Evolutionary conservation across 192 early-diverging fungal species (phyloP), one percentile per base, ranked within the genome.

Genomic region (Coemansia sp.): DNA sequence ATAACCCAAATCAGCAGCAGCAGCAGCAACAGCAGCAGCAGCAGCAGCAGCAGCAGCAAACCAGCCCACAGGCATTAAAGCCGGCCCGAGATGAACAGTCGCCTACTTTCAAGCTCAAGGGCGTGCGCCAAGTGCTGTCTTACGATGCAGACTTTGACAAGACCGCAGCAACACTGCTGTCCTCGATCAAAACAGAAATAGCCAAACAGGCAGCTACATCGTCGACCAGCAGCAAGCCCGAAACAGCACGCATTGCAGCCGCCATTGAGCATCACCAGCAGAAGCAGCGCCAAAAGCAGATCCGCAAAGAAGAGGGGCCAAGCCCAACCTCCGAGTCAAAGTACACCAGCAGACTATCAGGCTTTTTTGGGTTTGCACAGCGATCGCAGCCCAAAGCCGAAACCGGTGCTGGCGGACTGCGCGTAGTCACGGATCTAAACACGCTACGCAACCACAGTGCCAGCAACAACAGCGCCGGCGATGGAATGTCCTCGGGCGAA

Each of bases 191-290:
- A 42, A 63, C 68, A 12, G 64, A 78, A 14, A 70, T 78, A 12
- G 74, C 68, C 0, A 53, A 59, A 15, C 63, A 70, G 33, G 64
- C 55, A 0, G 67, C 59, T 2, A 49, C 58, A 38, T 37, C 21
- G 42, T 5, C 19, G 23, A 28, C 15, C 51, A 23, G 21, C 47
- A 33, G 23, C 31, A 42, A 20, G 28, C 50, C 63, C 3, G 47
- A 46, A 11, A 59, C 54, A 28, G 58, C 57, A 28, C 59, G 54
- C 7, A 78, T 78, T 15, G 66, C 67, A 3, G 74, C 68, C 2
- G 74, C 74, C 10, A 78, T 78, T 28, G 74, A 78, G 53, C 50
- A 59, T 18, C 74, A 78, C 56, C 74, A 78, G 57, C 61, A 63
- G 48, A 54, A 53, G 49, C 62, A 77, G 48, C 55, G 66, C 49